These are phyloP conservation scores for Dioscorea zingiberensis DNA, from an alignment of 106 monocot genomes.

Conservation along the genomic window DNA sequence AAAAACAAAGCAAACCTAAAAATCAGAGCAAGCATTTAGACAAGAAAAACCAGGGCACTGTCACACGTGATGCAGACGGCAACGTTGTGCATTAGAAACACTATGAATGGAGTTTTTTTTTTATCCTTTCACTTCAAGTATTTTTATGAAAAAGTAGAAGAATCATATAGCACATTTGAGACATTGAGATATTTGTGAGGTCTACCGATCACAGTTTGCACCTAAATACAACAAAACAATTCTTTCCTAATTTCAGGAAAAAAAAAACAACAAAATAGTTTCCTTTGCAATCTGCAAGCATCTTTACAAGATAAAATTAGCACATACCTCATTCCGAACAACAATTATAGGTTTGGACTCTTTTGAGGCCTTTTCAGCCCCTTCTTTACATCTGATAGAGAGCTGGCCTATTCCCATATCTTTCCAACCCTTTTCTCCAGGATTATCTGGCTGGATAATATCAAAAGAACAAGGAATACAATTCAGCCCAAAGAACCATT, in stretches of 20 bases:
- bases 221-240: neutral
- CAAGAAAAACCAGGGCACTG: neutral
- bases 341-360: constrained; percentile 86
- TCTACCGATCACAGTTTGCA: no score
- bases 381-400: constrained; percentile 84
- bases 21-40: neutral
- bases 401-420: constrained; percentile 90
- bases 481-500: no score
- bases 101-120: no score
- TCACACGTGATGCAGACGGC: no score
- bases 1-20: neutral
- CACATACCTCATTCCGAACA: constrained; percentile 86
- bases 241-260: neutral
- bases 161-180: no score
- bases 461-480: neutral
- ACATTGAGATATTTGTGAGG: no score
- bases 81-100: no score
- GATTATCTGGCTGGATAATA: constrained; percentile 54
- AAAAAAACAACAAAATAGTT: neutral
- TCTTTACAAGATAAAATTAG: neutral
- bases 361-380: constrained; percentile 56
- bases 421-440: constrained; percentile 76
- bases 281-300: no score
- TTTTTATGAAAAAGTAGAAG: no score
- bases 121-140: no score